A percentile compares a stretch with the other conserved stretches of the same genome.
Conservation (phyloP, 352 stramenopile species). For the Phytophthora sp. region DNA sequence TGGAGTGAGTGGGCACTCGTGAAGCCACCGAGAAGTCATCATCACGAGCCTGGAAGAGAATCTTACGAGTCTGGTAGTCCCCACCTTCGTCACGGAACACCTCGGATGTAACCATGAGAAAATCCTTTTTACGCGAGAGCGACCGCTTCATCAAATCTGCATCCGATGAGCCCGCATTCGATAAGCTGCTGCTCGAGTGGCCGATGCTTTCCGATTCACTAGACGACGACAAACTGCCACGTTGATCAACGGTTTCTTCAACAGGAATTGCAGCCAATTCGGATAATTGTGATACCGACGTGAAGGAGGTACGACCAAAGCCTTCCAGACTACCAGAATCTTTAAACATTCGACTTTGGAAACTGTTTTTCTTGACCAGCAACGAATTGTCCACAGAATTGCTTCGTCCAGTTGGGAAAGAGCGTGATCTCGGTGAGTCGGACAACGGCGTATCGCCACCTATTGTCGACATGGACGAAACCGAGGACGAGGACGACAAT, state of each 20-base stretch:
- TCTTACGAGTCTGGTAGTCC: conserved; percentile 89
- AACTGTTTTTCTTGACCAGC: conserved; percentile 61
- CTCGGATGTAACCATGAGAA: conserved; percentile 91
- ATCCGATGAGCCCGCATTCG: conserved; percentile 47
- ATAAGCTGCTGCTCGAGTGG: conserved; percentile 31
- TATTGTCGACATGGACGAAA: conserved; percentile 43
- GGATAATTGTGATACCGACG: conserved; percentile 68
- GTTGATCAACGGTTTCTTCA: conserved; percentile 34
- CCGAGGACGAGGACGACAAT: conserved; percentile 48
- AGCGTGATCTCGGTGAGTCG: conserved; percentile 38
- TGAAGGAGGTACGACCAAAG: conserved; percentile 78
- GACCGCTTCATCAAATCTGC: conserved; percentile 83
- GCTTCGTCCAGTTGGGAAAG: conserved; percentile 39
- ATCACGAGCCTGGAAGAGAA: conserved; percentile 86
- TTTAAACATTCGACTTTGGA: conserved; percentile 42
- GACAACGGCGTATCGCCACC: conserved; percentile 33
- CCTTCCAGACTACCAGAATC: conserved; percentile 59
- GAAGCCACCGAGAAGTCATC: conserved; percentile 89
- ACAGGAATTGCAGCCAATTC: conserved; percentile 45
- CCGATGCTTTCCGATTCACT: conserved; percentile 45
- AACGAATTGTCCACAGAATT: conserved; percentile 56
- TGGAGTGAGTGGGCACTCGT: conserved; percentile 72
- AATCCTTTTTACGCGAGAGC: conserved; percentile 89
- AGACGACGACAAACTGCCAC: conserved; percentile 58
- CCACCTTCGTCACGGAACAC: conserved; percentile 88